Evolutionary conservation across 2,329 filamentous ascomycete species (phyloP), one percentile per base, ranked within the genome.

Genomic region (Raffaelea ambrosiae): DNA sequence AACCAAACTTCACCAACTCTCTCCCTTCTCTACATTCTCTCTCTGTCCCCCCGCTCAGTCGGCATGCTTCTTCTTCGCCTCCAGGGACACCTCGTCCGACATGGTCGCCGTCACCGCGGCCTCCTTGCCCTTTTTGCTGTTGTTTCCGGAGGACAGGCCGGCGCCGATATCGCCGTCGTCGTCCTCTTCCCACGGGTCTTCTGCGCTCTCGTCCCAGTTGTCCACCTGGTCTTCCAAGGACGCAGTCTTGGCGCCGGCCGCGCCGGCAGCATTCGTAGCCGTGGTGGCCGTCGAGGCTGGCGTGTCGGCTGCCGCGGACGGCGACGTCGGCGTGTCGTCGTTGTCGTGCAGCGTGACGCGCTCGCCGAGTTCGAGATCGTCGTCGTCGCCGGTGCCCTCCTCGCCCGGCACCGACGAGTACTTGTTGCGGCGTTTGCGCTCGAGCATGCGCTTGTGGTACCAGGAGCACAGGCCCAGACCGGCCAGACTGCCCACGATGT

Each of bases 401-500:
- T 79, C 78, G 23, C 79, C 81, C 0, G 85, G 77, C 5, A 94
- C 76, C 7, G 78, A 74, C 46, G 77, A 75, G 59, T 94, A 94
- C 60, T 86, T 86, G 48, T 79, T 80, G 59, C 80, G 72, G 51
- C 90, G 77, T 62, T 86, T 87, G 53, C 93, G 77, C 65, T 97
- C 91, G 36, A 97, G 71, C 89, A 97, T 97, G 50, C 93, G 84
- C 61, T 86, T 85, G 67, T 98, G 93, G 63, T 98, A 98, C 86
- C 87, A 91, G 49, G 81, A 83, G 63, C 87, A 94, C 19, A 95
- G 63, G 0, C 74, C 83, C 19, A 96, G 62, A 0, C 79, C 89
- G 1, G 73, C 69, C 14, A 86, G 66, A 54, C 86, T 91, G 39
- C 93, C 93, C 38, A 87, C 69, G 1, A 95, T 66, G 63, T 98